Percentiles rank a stretch among this genome's conserved stretches.
These are phyloP conservation scores for Pichia gijzeniarum DNA, from an alignment of 805 yeast species.

Conservation along the genomic window DNA sequence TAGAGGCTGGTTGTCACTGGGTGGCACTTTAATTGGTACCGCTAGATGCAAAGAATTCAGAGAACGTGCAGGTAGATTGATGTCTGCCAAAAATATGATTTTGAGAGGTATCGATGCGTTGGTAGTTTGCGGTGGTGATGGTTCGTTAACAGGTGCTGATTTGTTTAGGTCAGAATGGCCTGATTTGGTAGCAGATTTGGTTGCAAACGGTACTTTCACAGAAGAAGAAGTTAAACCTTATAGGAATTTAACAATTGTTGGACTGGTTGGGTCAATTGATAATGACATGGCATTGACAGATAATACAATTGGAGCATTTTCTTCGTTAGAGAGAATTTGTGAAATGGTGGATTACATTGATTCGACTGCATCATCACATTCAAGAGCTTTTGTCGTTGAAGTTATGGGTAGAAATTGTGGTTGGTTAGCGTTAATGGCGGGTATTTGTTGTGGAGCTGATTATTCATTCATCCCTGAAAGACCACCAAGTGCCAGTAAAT, in stretches of 20 bases:
- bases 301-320: constrained; percentile 93
- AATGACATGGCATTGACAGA: constrained; percentile 98
- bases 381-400: constrained; percentile 95
- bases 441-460: constrained; percentile 94
- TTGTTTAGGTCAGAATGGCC: constrained; percentile 95
- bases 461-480: constrained; percentile 90
- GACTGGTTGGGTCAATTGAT: constrained; percentile 94
- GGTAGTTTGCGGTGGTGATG: constrained; percentile 98
- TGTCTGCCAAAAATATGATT: constrained; percentile 80
- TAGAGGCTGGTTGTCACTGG: constrained; percentile 84
- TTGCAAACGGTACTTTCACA: constrained; percentile 48
- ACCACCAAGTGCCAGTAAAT: constrained; percentile 66
- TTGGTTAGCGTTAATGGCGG: constrained; percentile 97
- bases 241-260: constrained; percentile 77
- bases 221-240: constrained; percentile 53
- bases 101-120: constrained; percentile 87
- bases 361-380: constrained; percentile 95
- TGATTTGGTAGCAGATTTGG: constrained; percentile 67
- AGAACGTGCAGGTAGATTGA: constrained; percentile 77
- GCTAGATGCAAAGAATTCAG: constrained; percentile 86
- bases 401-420: constrained; percentile 99
- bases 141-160: constrained; percentile 97
- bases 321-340: constrained; percentile 88
- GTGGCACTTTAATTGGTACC: constrained; percentile 96
- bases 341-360: constrained; percentile 94